Base-by-base conservation (phyloP, 2,329 filamentous ascomycete species). In the Botrytis cinerea region DNA sequence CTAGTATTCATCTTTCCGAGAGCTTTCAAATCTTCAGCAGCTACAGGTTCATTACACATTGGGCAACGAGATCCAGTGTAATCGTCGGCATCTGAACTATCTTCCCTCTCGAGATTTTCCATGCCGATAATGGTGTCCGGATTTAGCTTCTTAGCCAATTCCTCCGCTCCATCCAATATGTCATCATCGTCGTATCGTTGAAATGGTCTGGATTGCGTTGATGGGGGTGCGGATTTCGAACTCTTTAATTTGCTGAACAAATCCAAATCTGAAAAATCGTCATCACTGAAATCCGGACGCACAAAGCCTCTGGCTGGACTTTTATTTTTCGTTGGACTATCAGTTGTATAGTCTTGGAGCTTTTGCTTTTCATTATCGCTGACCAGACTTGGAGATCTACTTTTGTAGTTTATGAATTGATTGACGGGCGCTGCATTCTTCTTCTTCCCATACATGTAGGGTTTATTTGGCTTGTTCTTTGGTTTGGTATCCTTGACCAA, bases 11-110 rank as follows among this genome's bases (percentile, higher is more conserved):
- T 84, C 22, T 84, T 82, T 1, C 85, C 84, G 77, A 89, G 89
- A 3, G 84, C 83, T 70, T 86, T 82, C n/a, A 93, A 84, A 1
- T 88, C 81, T 0, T 83, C 82, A 16, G 83, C 82, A 70, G 90
- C 86, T 9, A 95, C 89, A 4, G 83, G 78, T 61, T 87, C 83
- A 22, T 88, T 86, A 80, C 93, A 95, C 83, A 93, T 88, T 1
- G 92, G 90, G 79, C 93, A 95, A 64, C 75, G 73, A 35, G 84
- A 43, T 32, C 48, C 70, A 14, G 32, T 73, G 16, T 70, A 45
- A 64, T 46, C 48, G 10, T 73, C 63, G 14, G 61, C 14, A 43
- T 60, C 40, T 18, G 54, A 48, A 43, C 59, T 46, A 51, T 73
- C 63, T 18, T 69, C 71, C 48, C 25, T 22, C 10, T 61, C 43